Conservation (phyloP, 2,329 filamentous ascomycete genomes). For the Microcyclosporella mali region DNA sequence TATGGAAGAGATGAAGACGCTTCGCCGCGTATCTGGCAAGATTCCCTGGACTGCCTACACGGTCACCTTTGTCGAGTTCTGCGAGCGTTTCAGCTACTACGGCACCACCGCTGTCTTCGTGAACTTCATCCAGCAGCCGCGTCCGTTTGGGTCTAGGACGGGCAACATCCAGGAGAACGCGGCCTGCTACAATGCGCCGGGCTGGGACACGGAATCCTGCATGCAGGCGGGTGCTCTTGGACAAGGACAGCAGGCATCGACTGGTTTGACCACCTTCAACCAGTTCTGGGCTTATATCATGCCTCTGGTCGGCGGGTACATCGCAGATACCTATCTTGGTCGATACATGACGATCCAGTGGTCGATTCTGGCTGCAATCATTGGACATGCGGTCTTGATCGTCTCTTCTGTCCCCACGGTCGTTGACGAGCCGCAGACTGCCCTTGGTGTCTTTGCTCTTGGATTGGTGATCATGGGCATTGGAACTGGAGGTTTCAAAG, state of each 20-base stretch:
- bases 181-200: constrained; percentile 30
- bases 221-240: constrained; percentile 36
- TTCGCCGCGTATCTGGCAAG: constrained; percentile 42
- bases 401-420: constrained; percentile 58
- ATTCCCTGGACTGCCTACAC: constrained; percentile 43
- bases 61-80: constrained; percentile 44
- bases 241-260: constrained; percentile 39
- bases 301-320: constrained; percentile 41
- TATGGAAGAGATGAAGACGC: constrained; percentile 37
- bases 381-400: constrained; percentile 62
- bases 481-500: constrained; percentile 72
- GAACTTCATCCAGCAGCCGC: constrained; percentile 41
- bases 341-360: constrained; percentile 64
- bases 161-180: constrained; percentile 33
- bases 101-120: constrained; percentile 43
- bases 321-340: constrained; percentile 63
- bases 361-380: constrained; percentile 56
- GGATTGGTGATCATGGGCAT: constrained; percentile 63
- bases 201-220: constrained; percentile 27
- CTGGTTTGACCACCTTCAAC: constrained; percentile 31
- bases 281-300: constrained; percentile 25
- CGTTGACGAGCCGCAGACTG: constrained; percentile 49
- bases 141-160: constrained; percentile 32
- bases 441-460: constrained; percentile 59
- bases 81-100: constrained; percentile 44